Percentiles rank a stretch among this genome's conserved stretches.
Conservation (phyloP, 1,284 basidiomycete species). For the Ceratobasidium sp. region DNA sequence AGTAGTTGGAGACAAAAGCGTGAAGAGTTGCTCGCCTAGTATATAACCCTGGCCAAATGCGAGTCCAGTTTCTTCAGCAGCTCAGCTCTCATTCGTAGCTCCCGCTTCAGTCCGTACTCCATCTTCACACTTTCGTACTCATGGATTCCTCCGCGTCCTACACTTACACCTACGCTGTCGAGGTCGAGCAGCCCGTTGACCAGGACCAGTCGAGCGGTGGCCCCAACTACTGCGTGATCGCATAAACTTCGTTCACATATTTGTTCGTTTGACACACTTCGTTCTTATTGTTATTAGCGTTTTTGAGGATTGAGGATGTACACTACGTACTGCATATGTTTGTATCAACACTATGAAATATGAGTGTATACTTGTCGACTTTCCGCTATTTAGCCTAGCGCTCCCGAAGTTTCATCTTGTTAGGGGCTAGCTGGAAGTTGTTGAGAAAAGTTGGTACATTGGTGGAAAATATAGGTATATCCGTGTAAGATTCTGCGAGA, state of each 20-base stretch:
- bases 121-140: neutral
- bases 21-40: no score
- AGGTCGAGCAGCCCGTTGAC: conserved; percentile 29
- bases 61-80: no score
- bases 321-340: neutral
- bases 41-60: no score
- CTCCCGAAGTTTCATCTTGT: no score
- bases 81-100: neutral
- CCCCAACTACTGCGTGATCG: no score
- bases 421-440: no score
- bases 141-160: conserved; percentile 29
- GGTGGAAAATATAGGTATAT: no score
- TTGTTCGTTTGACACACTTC: neutral
- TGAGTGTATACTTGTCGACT: no score
- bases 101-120: neutral
- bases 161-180: conserved; percentile 18
- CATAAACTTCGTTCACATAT: neutral
- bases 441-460: no score
- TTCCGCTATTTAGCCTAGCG: no score
- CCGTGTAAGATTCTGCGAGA: no score
- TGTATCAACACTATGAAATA: neutral
- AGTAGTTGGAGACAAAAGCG: no score
- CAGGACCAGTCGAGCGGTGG: conserved; percentile 4
- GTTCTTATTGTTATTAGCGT: neutral
- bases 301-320: neutral